These are phyloP conservation scores for Plectosphaerella cucumerina DNA, from an alignment of 2,329 filamentous ascomycete species.

Conservation along the genomic window DNA sequence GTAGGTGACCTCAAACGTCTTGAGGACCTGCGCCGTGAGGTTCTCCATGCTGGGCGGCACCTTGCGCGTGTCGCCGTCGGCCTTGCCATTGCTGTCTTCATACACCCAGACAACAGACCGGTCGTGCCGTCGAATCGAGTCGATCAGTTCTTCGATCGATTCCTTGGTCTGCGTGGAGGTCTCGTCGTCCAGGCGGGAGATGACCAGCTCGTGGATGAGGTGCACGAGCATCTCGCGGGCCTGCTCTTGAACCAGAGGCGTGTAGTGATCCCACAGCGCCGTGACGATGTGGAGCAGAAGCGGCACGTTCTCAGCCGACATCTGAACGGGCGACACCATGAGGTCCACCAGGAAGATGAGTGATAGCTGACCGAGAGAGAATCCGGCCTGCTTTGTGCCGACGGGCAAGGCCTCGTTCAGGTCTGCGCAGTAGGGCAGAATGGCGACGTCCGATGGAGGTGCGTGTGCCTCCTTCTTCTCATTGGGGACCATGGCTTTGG, in stretches of 20 bases:
- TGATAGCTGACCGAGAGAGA: constrained; percentile 89
- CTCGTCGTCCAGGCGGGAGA: constrained; percentile 69
- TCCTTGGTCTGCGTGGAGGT: constrained; percentile 59
- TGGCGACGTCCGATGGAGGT: constrained; percentile 67
- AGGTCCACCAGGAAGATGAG: constrained; percentile 92
- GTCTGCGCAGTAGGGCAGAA: constrained; percentile 86
- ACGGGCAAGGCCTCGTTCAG: constrained; percentile 73
- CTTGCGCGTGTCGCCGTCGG: constrained; percentile 67
- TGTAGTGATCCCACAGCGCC: constrained; percentile 97
- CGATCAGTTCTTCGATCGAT: constrained; percentile 82
- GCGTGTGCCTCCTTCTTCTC: constrained; percentile 70
- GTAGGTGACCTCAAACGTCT: constrained; percentile 79
- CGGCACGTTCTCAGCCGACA: constrained; percentile 75
- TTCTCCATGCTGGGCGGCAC: constrained; percentile 86
- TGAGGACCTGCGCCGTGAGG: constrained; percentile 75
- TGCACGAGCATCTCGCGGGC: constrained; percentile 97
- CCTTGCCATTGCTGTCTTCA: constrained; percentile 83
- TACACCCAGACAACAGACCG: constrained; percentile 87
- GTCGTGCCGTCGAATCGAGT: constrained; percentile 81
- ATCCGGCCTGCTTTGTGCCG: constrained; percentile 86
- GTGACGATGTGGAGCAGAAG: constrained; percentile 86
- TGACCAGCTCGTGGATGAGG: constrained; percentile 91
- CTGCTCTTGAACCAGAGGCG: constrained; percentile 89
- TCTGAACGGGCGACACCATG: constrained; percentile 85
- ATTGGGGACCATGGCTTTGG: constrained; percentile 94